These are phyloP conservation scores for Meira miltonrushii DNA, from an alignment of 1,284 basidiomycete genomes.

Conservation along the genomic window DNA sequence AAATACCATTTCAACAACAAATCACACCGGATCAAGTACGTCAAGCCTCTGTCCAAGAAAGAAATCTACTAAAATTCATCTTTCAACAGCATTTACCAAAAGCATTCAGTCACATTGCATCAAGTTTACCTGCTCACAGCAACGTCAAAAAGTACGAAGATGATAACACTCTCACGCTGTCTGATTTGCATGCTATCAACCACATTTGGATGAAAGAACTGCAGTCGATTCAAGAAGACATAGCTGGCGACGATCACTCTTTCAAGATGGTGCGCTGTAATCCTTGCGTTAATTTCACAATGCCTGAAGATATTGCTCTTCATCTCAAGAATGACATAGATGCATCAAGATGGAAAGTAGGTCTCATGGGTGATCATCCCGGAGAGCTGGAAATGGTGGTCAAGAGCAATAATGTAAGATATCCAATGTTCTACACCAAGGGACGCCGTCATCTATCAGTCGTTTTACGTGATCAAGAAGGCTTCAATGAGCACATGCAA, in stretches of 20 bases:
- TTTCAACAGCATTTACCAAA: neutral
- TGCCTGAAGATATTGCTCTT: neutral
- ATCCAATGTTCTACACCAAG: neutral
- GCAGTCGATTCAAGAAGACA: no score
- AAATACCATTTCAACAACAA: neutral
- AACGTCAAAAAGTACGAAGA: neutral
- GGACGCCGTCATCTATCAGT: neutral
- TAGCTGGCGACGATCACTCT: neutral
- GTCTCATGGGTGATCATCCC: neutral
- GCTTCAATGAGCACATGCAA: neutral
- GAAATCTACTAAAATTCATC: neutral
- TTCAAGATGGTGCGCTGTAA: neutral
- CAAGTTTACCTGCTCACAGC: no score
- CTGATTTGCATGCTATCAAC: neutral
- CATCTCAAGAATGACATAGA: no score
- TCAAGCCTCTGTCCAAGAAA: neutral
- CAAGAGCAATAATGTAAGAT: neutral
- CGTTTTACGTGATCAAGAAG: constrained; percentile 1
- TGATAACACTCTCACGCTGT: neutral
- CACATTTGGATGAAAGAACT: neutral
- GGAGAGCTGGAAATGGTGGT: neutral
- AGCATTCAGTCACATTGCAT: neutral
- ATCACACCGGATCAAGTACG: neutral
- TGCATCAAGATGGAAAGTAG: neutral
- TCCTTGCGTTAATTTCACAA: constrained; percentile 1